phyloP scores from a whole-genome alignment of 768 basidiomycete genomes.

The Termitomyces sp. region DNA sequence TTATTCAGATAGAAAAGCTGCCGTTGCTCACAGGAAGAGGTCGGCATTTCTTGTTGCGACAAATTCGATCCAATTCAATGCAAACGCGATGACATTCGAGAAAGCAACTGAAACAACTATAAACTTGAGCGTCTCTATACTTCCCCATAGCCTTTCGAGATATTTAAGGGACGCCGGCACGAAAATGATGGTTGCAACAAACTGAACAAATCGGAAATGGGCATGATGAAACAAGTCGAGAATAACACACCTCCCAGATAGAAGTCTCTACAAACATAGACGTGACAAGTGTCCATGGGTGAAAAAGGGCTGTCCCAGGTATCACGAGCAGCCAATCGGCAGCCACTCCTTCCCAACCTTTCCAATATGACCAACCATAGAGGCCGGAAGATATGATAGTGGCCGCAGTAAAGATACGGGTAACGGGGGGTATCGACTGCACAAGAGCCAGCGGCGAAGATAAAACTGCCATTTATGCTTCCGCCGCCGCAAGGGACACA shows the following conservation, averaged over 20 bases:
- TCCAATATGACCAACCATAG: conserved; percentile 65
- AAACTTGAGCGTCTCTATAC: conserved; percentile 81
- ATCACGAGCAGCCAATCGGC: conserved; percentile 72
- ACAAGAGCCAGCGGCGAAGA: conserved; percentile 66
- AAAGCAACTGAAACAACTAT: conserved; percentile 69
- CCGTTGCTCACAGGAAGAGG: conserved; percentile 63
- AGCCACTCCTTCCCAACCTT: conserved; percentile 27
- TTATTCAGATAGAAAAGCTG: not conserved
- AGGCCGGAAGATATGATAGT: conserved; percentile 53
- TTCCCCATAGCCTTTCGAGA: conserved; percentile 93
- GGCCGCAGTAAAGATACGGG: conserved; percentile 61
- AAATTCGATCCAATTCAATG: conserved; percentile 86
- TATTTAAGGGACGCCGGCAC: conserved; percentile 84
- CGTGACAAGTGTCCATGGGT: conserved; percentile 93
- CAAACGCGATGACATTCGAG: conserved; percentile 86
- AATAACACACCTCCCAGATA: conserved; percentile 68
- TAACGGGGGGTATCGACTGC: conserved; percentile 72
- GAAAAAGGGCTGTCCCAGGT: conserved; percentile 76
- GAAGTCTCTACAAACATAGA: conserved; percentile 83
- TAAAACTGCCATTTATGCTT: conserved; percentile 60
- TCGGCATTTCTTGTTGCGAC: conserved; percentile 63
- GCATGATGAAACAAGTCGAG: not conserved
- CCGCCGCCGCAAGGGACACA: conserved; percentile 1
- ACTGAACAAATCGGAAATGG: conserved; percentile 36
- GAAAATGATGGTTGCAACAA: conserved; percentile 67